Evolutionary conservation across 371 early-diverging fungal genomes (phyloP).

Genomic region (Mortierella sp.): DNA sequence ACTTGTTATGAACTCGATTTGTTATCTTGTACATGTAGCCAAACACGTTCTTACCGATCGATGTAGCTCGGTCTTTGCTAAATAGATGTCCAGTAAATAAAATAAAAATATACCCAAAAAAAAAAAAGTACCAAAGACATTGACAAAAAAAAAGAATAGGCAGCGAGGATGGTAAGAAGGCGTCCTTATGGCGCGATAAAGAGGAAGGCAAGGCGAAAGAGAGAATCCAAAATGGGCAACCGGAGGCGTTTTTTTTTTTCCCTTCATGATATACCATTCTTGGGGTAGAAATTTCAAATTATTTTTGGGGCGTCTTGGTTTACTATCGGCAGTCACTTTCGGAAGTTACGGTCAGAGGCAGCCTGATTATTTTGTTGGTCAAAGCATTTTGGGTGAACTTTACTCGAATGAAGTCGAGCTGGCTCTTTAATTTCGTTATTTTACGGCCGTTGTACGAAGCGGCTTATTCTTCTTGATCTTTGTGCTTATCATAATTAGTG

Average conservation of each 20-base stretch:
- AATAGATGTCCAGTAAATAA: no score
- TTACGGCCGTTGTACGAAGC: neutral
- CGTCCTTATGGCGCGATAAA: neutral
- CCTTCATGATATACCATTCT: neutral
- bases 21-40: no score
- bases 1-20: no score
- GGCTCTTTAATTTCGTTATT: neutral
- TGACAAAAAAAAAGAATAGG: no score
- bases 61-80: no score
- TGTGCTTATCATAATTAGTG: neutral
- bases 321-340: constrained; percentile 2
- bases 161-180: neutral
- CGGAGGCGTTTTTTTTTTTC: neutral
- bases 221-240: constrained; percentile 1
- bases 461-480: neutral
- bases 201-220: neutral
- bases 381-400: constrained; percentile 4
- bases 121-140: no score
- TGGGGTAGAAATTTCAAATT: constrained; percentile 1
- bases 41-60: no score
- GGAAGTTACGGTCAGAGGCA: neutral
- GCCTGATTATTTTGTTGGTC: constrained; percentile 11
- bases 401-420: neutral
- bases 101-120: no score
- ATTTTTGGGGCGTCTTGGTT: constrained; percentile 12